Conservation (phyloP, 495 filamentous ascomycete species). For the Penicillium tannophilum region DNA sequence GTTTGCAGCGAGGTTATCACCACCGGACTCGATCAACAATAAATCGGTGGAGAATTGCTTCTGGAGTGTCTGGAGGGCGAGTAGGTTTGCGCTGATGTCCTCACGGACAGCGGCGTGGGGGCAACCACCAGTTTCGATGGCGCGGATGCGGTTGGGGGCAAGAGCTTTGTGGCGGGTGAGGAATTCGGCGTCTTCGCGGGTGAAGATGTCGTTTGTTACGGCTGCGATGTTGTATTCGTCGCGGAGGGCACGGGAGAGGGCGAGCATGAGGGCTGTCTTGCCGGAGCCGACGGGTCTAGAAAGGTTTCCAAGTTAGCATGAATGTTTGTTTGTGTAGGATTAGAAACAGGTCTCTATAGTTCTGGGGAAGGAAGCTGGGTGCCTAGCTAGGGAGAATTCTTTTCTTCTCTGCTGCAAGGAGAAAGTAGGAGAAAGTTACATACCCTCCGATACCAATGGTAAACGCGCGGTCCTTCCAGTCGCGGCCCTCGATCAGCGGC, state of each 20-base stretch:
- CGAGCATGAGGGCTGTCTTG: conserved; percentile 95
- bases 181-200: conserved; percentile 96
- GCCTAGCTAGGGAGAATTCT: not conserved
- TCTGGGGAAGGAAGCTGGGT: not conserved
- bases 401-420: not conserved
- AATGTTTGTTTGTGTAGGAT: not conserved
- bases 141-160: conserved; percentile 77
- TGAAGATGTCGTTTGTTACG: conserved; percentile 99
- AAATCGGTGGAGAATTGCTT: conserved; percentile 69
- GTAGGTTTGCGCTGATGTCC: conserved; percentile 92
- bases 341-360: conserved; percentile 2
- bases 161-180: conserved; percentile 84
- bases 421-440: conserved; percentile 28
- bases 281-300: conserved; percentile 91
- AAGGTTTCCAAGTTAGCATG: not conserved
- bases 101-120: conserved; percentile 97
- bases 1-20: conserved; percentile 96
- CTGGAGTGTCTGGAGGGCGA: conserved; percentile 87
- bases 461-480: conserved; percentile 91
- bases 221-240: conserved; percentile 82
- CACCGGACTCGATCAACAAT: conserved; percentile 90
- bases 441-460: conserved; percentile 97
- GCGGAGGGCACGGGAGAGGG: conserved; percentile 79
- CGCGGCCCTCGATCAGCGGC: conserved; percentile 82
- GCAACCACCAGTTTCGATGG: conserved; percentile 97